Base-by-base conservation (phyloP, 495 filamentous ascomycete genomes). In the Viridothelium virens region DNA sequence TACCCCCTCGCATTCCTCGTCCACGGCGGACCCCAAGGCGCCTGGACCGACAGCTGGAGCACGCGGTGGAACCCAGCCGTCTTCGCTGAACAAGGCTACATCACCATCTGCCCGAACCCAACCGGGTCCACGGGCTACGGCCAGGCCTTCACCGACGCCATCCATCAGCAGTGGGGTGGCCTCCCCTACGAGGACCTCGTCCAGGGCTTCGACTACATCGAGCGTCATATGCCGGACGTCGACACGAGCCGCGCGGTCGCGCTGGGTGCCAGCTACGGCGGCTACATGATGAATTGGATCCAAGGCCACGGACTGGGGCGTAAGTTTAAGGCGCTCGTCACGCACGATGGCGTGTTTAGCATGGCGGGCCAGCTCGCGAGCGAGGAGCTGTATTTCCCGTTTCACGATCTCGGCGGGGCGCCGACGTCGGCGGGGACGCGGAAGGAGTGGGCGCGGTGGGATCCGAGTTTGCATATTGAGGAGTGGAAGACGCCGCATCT, bases 401-500 rank as follows among this genome's bases (percentile, higher is more conserved):
- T 65, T n/a, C 62, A 67, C 34, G 71, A 82, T 70, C 77, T 81
- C 69, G 79, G 80, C 56, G 79, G 80, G 38, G 76, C 78, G 14
- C 75, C 79, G 67, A 31, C 16, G n/a, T 38, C 47, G 9, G 36
- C 12, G 7, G 50, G 34, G n/a, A 59, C n/a, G 14, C 59, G 65
- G 62, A 81, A 89, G 33, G 83, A 81, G 9, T 97, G 92, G 82
- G 84, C 85, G 67, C 80, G 85, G 66, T 97, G 91, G 91, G 89
- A 95, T 75, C 93, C 93, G 0, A 85, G 89, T 2, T 77, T 78
- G 36, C 83, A 83, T 74, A 80, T 85, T 0, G 80, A 83, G 56
- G 81, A 88, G 66, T 97, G 93, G 93, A 80, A 83, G 1, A 97
- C 93, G 6, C 93, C 93, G 10, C 86, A 93, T 73, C 79, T 95